These are phyloP conservation scores for Tubosaeta sp. DNA, from an alignment of 768 basidiomycete species.

Conservation along the genomic window DNA sequence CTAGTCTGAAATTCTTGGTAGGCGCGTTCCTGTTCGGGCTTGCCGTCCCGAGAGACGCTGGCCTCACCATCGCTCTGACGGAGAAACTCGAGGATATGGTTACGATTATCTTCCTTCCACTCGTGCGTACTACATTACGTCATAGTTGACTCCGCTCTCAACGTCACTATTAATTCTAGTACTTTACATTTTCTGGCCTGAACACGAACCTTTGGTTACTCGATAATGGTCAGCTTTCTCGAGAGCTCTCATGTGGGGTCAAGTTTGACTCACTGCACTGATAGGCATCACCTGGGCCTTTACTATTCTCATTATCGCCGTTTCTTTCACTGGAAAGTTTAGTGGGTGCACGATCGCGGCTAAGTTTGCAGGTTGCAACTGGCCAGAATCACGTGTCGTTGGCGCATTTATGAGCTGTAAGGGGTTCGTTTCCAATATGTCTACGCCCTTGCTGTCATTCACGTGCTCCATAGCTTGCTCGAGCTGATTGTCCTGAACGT, in stretches of 20 bases:
- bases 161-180: constrained; percentile 49
- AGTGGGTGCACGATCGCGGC: constrained; percentile 76
- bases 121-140: constrained; percentile 39
- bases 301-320: constrained; percentile 67
- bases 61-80: constrained; percentile 77
- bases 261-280: neutral
- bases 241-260: neutral
- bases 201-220: constrained; percentile 85
- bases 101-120: constrained; percentile 79
- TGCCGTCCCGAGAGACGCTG: constrained; percentile 83
- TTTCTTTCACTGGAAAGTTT: constrained; percentile 88
- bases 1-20: constrained; percentile 18
- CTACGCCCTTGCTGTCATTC: neutral
- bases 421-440: constrained; percentile 50
- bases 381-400: constrained; percentile 78
- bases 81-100: constrained; percentile 96
- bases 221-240: constrained; percentile 52
- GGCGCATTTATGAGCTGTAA: constrained; percentile 95
- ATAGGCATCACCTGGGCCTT: constrained; percentile 83
- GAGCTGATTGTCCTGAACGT: constrained; percentile 96
- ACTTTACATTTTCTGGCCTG: constrained; percentile 90
- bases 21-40: constrained; percentile 80
- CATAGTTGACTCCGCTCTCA: neutral
- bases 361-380: constrained; percentile 59
- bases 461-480: constrained; percentile 53